These are phyloP conservation scores for Entomortierella beljakovae DNA, from an alignment of 192 early-diverging fungal genomes.

Conservation along the genomic window DNA sequence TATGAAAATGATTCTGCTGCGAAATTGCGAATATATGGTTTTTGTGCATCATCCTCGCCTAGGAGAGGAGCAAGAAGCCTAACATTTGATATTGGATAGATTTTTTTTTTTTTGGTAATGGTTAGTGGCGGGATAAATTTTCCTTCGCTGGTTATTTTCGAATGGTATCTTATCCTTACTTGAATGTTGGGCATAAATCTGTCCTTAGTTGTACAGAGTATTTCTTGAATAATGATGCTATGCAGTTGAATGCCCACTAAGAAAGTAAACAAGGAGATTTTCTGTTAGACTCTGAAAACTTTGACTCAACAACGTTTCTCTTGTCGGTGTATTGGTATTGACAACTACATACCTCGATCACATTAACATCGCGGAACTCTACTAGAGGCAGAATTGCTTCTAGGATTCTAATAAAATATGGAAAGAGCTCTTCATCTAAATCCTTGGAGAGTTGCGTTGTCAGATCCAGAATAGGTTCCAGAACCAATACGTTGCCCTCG, in stretches of 20 bases:
- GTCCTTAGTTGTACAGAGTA: conserved; percentile 74
- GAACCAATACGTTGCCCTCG: conserved; percentile 70
- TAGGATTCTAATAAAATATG: conserved; percentile 79
- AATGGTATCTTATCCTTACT: conserved; percentile 51
- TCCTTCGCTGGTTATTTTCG: neutral
- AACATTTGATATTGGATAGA: neutral
- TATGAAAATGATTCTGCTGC: conserved; percentile 93
- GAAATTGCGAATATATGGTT: conserved; percentile 86
- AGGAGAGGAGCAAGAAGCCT: conserved; percentile 82
- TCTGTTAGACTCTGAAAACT: neutral
- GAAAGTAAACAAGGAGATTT: neutral
- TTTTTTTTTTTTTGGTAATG: too few relatives aligned
- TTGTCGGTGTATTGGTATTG: too few relatives aligned
- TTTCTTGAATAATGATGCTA: conserved; percentile 94
- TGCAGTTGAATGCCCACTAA: conserved; percentile 84
- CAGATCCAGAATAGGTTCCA: conserved; percentile 87
- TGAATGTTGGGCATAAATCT: conserved; percentile 81
- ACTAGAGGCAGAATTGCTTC: conserved; percentile 74
- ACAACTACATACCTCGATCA: conserved; percentile 90
- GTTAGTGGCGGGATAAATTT: neutral
- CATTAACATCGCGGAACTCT: conserved; percentile 71
- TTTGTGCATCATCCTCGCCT: conserved; percentile 71
- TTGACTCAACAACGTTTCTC: too few relatives aligned
- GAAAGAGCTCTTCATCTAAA: conserved; percentile 91
- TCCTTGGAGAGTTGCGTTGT: conserved; percentile 88